phyloP scores from a whole-genome alignment of 2,329 filamentous ascomycete genomes.

The Diaporthe citriasiana region DNA sequence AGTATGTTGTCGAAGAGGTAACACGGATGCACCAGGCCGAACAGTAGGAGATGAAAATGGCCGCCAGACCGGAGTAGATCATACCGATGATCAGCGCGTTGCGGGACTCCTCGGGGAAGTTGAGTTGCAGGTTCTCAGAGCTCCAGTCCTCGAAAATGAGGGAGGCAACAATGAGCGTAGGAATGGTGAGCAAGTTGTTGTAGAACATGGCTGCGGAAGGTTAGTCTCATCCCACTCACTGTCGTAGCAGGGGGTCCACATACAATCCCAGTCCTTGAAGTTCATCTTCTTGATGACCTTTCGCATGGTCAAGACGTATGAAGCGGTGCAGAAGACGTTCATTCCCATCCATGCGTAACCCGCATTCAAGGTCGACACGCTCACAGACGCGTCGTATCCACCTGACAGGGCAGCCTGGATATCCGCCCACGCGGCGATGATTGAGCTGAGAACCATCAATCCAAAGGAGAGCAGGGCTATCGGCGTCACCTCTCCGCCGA shows the following conservation, averaged over 20 bases:
- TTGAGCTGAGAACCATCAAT: constrained; percentile 94
- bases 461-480: constrained; percentile 94
- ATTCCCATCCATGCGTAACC: constrained; percentile 98
- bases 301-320: constrained; percentile 92
- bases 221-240: constrained; percentile 45
- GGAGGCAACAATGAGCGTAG: constrained; percentile 86
- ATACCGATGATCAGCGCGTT: constrained; percentile 88
- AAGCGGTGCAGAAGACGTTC: constrained; percentile 95
- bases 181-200: constrained; percentile 98
- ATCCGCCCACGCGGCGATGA: constrained; percentile 97
- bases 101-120: constrained; percentile 88
- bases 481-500: constrained; percentile 90
- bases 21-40: constrained; percentile 99
- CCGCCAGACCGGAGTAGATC: constrained; percentile 92
- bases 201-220: constrained; percentile 90
- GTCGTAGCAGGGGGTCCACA: constrained; percentile 57
- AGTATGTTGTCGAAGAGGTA: constrained; percentile 97
- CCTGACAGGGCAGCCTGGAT: constrained; percentile 86
- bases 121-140: constrained; percentile 81
- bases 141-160: constrained; percentile 95
- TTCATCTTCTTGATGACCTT: constrained; percentile 99
- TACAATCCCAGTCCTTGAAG: constrained; percentile 99
- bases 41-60: constrained; percentile 99
- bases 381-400: constrained; percentile 68
- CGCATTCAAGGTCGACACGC: constrained; percentile 90